Conservation (phyloP, 1,284 basidiomycete species). For the Moniliella sp. region DNA sequence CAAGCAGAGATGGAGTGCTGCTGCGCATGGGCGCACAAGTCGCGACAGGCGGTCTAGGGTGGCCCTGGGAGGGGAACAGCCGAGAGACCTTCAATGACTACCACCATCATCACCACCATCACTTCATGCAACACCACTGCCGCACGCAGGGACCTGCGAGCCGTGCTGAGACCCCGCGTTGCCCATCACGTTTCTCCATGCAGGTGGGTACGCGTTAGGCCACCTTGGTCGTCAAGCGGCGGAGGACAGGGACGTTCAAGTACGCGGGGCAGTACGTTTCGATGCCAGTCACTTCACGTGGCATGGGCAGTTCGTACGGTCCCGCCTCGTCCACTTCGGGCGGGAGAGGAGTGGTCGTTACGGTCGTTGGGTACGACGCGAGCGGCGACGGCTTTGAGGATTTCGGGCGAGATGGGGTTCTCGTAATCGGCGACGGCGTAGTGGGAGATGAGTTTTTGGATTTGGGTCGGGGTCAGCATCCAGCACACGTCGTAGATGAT, state of each 20-base stretch:
- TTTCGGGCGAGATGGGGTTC: conserved; percentile 33
- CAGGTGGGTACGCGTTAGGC: too few relatives aligned
- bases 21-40: too few relatives aligned
- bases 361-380: conserved; percentile 32
- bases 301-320: conserved; percentile 29
- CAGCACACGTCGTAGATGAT: conserved; percentile 97
- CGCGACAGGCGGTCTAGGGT: too few relatives aligned
- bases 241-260: conserved; percentile 25
- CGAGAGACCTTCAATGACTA: too few relatives aligned
- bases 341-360: conserved; percentile 30
- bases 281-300: conserved; percentile 31
- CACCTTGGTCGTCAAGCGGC: conserved; percentile 24
- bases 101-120: too few relatives aligned
- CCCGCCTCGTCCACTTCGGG: conserved; percentile 33
- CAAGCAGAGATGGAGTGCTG: too few relatives aligned
- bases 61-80: too few relatives aligned
- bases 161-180: too few relatives aligned
- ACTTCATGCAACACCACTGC: too few relatives aligned
- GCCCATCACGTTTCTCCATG: too few relatives aligned
- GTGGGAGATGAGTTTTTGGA: conserved; percentile 91
- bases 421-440: conserved; percentile 98
- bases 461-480: conserved; percentile 98
- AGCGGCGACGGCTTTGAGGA: conserved; percentile 31
- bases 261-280: conserved; percentile 33
- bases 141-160: too few relatives aligned